These are phyloP conservation scores for Macrocybe sp. DNA, from an alignment of 1,284 basidiomycete species.

Conservation along the genomic window DNA sequence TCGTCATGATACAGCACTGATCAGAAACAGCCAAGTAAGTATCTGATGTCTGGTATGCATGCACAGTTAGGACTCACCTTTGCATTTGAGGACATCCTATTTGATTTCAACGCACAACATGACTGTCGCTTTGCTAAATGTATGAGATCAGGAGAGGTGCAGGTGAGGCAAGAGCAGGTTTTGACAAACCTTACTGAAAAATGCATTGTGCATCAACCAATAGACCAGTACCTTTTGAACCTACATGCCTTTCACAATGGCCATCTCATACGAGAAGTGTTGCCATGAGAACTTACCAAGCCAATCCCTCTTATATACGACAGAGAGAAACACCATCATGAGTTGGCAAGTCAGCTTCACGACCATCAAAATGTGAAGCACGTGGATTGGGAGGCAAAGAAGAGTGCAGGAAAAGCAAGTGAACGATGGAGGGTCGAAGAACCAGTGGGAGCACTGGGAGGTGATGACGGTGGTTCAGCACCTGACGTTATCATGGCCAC, in stretches of 20 bases:
- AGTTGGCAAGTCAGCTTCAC: not conserved
- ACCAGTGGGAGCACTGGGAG: no score
- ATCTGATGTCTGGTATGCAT: no score
- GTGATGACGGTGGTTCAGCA: no score
- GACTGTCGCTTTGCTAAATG: conserved; percentile 15
- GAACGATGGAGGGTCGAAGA: no score
- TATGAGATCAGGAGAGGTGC: not conserved
- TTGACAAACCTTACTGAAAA: no score
- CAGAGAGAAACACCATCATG: not conserved
- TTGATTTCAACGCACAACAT: conserved; percentile 22
- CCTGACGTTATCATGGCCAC: no score
- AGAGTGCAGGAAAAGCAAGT: no score
- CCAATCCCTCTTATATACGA: conserved; percentile 14
- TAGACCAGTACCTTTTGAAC: conserved; percentile 14
- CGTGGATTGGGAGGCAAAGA: not conserved
- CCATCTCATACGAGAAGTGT: conserved; percentile 19
- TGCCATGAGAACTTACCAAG: conserved; percentile 38
- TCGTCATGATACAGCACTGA: no score
- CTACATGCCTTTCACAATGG: conserved; percentile 20
- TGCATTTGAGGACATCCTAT: conserved; percentile 15
- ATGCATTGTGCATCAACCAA: conserved; percentile 8
- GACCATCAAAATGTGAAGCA: not conserved
- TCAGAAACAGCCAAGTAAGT: no score
- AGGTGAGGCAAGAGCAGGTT: no score
- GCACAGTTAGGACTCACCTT: no score